Base-by-base conservation (phyloP, 345 rosid genomes). In the Brassica cretica region DNA sequence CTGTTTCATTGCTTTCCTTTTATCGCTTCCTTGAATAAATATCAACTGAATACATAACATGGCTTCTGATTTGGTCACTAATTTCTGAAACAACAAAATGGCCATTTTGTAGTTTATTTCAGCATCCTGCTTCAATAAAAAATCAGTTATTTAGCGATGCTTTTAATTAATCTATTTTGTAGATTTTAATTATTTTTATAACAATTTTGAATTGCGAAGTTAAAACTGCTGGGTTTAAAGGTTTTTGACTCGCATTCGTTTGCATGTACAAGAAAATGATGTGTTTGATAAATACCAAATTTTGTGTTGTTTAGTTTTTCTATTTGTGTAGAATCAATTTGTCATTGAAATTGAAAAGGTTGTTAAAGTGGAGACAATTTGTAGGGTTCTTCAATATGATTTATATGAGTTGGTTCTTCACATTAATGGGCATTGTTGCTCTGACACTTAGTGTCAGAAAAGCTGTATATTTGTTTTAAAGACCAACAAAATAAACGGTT, bases 341-440 rank as follows among this genome's bases (percentile, higher is more conserved):
- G 24, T 18, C 18, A 56, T 65, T 56, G 56, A 60, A 73, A 60
- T 61, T 63, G 55, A 63, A 30, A 64, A 46, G 53, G 53, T 46
- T 69, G 62, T 73, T 49, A 74, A 64, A 69, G 33, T 62, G 66
- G 67, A 62, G 71, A 80, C 75, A 80, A 25, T 24, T 64, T 68
- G 78, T 73, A 74, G 71, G 74, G 67, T 64, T 63, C 39, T 19
- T n/a, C n/a, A n/a, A 60, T 18, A 21, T 59, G 71, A 69, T 69
- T 68, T 58, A n/a, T 29, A 39, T 64, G 66, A 70, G 70, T 64
- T 74, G 67, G 75, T 68, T 74, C 19, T 74, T 70, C 76, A 63
- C 75, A 80, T 64, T 69, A 70, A 69, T 69, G 64, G 68, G 3
- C 68, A 64, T 59, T 64, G 21, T 65, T 55, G 30, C 58, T 63